These are phyloP conservation scores for Komagataella mondaviorum DNA, from an alignment of 805 yeast species.

Conservation along the genomic window DNA sequence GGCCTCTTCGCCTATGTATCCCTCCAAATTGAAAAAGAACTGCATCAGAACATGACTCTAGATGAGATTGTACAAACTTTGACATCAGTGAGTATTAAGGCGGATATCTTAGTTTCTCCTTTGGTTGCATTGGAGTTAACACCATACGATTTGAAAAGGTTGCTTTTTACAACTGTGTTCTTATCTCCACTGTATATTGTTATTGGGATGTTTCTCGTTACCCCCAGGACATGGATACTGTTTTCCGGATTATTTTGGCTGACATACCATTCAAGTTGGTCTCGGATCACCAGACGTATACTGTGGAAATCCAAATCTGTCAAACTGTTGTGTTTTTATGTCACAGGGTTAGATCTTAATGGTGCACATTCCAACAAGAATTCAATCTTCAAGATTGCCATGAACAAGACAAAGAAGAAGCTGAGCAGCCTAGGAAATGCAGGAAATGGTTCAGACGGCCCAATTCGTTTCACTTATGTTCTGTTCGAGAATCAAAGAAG, in stretches of 20 bases:
- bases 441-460: constrained; percentile 15
- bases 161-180: constrained; percentile 73
- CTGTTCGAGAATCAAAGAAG: constrained; percentile 90
- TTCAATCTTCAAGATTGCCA: constrained; percentile 37
- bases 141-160: constrained; percentile 64
- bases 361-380: constrained; percentile 15
- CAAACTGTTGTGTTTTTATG: constrained; percentile 60
- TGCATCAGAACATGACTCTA: constrained; percentile 60
- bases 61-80: constrained; percentile 76
- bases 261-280: constrained; percentile 80
- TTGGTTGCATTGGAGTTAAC: constrained; percentile 61
- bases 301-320: constrained; percentile 73
- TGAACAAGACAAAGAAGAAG: constrained; percentile 35
- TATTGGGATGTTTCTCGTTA: constrained; percentile 49
- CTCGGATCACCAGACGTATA: constrained; percentile 69
- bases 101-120: constrained; percentile 73
- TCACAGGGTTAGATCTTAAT: constrained; percentile 75
- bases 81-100: constrained; percentile 59
- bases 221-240: constrained; percentile 57
- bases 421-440: constrained; percentile 6
- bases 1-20: constrained; percentile 48
- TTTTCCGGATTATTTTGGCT: constrained; percentile 45
- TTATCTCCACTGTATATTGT: constrained; percentile 76
- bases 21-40: constrained; percentile 40
- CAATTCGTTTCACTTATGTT: constrained; percentile 80